Evolutionary conservation across 2,329 filamentous ascomycete genomes (phyloP).

Genomic region (Aspergillus viridinutans): DNA sequence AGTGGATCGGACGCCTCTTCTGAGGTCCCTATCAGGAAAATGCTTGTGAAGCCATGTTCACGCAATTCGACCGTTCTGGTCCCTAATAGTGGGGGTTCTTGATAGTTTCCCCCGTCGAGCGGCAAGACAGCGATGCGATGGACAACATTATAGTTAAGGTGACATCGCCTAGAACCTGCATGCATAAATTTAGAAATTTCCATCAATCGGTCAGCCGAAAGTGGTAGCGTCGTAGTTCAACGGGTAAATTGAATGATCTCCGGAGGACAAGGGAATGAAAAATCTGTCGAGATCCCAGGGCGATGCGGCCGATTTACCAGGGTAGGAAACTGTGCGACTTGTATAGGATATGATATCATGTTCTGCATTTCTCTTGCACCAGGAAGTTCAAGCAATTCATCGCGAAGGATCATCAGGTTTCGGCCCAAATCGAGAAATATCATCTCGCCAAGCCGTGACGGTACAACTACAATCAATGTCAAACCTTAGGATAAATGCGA

Average conservation of each 20-base stretch:
- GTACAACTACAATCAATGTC: neutral
- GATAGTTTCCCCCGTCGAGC: neutral
- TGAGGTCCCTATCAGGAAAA: neutral
- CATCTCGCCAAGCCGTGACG: neutral
- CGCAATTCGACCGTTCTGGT: neutral
- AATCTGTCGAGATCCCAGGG: neutral
- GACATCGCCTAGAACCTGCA: neutral
- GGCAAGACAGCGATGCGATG: neutral
- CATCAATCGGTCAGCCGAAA: neutral
- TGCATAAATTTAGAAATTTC: neutral
- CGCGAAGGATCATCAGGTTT: neutral
- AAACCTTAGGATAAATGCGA: neutral
- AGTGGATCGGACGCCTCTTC: neutral
- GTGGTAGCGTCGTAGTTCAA: neutral
- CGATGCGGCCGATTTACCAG: neutral
- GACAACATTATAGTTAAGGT: neutral
- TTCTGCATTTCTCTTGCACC: neutral
- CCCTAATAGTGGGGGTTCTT: neutral
- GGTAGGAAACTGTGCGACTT: neutral
- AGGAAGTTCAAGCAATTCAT: neutral
- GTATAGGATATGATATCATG: neutral
- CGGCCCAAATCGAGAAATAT: neutral
- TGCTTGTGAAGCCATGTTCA: neutral
- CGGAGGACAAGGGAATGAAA: neutral
- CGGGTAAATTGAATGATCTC: neutral